Conservation (phyloP, 177 flowering plant species). For the Vitis hybrid region DNA sequence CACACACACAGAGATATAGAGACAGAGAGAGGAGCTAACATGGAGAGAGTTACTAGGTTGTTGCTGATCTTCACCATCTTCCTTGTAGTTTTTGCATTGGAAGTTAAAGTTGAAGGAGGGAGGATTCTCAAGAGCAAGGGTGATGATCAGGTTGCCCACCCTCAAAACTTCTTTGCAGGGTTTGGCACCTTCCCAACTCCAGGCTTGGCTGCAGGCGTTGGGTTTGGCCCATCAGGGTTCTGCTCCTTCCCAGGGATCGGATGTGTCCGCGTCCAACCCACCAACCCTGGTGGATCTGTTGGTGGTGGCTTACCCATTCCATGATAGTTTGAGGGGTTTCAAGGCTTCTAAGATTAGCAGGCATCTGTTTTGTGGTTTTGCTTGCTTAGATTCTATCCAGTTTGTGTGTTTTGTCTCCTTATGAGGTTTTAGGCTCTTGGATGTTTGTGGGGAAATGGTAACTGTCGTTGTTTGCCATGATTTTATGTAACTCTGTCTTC, state of each 20-base stretch:
- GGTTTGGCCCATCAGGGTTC: slow-evolving; percentile 9
- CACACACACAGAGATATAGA: background rate
- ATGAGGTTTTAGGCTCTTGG: too few species aligned
- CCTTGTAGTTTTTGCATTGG: slow-evolving; percentile 1
- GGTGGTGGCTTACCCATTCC: slow-evolving; percentile 6
- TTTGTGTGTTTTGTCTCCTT: too few species aligned
- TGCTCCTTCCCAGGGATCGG: slow-evolving; percentile 9
- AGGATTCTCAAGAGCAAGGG: slow-evolving; percentile 5
- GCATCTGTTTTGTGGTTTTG: too few species aligned
- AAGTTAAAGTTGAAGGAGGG: slow-evolving; percentile 11
- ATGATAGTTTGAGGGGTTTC: background rate
- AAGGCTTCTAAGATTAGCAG: too few species aligned
- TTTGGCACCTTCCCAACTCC: slow-evolving; percentile 11
- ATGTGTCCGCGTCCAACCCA: slow-evolving; percentile 9
- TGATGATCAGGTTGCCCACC: slow-evolving; percentile 8
- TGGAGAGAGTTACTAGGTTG: slow-evolving; percentile 19
- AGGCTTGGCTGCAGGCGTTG: background rate
- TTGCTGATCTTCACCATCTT: slow-evolving; percentile 7
- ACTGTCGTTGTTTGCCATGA: too few species aligned
- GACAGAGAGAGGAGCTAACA: slow-evolving; percentile 1
- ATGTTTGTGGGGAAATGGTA: too few species aligned
- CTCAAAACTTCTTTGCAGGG: slow-evolving; percentile 14
- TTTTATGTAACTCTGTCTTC: too few species aligned
- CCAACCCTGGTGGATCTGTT: slow-evolving; percentile 3
- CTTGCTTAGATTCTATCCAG: too few species aligned